Conservation (phyloP, 108 stramenopile species). For the Nannochloropsis salina region DNA sequence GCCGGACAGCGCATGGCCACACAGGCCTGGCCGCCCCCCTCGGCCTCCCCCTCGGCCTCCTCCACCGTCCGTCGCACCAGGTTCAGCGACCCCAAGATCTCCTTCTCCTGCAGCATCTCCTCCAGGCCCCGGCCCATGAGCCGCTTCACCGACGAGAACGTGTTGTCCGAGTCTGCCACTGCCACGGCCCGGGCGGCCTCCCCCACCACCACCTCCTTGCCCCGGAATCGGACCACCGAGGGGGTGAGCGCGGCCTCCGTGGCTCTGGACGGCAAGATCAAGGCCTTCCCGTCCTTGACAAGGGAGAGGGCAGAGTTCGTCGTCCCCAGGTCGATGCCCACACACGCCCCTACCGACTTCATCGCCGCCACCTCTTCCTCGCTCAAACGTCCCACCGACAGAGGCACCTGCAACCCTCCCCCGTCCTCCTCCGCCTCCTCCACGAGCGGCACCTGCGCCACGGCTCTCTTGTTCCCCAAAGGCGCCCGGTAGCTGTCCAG, state of each 20-base stretch:
- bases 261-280: slow-evolving; percentile 51
- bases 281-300: slow-evolving; percentile 55
- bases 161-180: slow-evolving; percentile 27
- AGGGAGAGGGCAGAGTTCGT: slow-evolving; percentile 79
- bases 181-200: slow-evolving; percentile 25
- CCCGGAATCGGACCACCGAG: slow-evolving; percentile 59
- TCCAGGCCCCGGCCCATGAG: slow-evolving; percentile 42
- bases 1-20: background rate
- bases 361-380: background rate
- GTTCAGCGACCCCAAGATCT: slow-evolving; percentile 28
- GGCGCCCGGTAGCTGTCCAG: background rate
- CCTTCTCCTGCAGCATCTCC: slow-evolving; percentile 37
- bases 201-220: slow-evolving; percentile 33
- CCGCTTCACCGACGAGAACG: slow-evolving; percentile 53
- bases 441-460: background rate
- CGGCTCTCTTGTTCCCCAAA: background rate
- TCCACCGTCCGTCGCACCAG: slow-evolving; percentile 25
- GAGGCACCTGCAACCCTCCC: background rate
- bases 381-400: background rate
- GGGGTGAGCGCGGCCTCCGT: slow-evolving; percentile 58
- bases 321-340: slow-evolving; percentile 85
- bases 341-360: slow-evolving; percentile 30
- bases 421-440: background rate
- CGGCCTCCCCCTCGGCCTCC: background rate
- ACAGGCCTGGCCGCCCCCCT: too few relatives aligned